Conservation (phyloP, 805 yeast species). For the Candida nemodendra region DNA sequence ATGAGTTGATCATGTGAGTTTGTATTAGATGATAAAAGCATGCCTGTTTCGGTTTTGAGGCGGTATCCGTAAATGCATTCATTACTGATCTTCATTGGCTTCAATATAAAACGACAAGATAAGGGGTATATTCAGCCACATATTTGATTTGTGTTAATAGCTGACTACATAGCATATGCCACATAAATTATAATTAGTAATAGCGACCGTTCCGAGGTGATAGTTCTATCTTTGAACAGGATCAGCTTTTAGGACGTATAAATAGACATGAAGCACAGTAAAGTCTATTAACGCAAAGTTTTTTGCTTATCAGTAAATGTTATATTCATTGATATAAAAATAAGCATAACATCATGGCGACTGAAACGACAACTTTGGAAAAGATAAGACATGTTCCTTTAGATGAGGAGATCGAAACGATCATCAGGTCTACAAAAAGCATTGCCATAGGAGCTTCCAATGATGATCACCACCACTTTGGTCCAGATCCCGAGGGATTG, state of each 20-base stretch:
- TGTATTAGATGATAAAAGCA: neutral
- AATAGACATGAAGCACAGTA: neutral
- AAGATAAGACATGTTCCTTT: constrained; percentile 16
- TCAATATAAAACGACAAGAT: too few species aligned
- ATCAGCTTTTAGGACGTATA: neutral
- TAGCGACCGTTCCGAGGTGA: too few species aligned
- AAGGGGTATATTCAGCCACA: too few species aligned
- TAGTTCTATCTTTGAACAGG: neutral
- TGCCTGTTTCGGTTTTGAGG: neutral
- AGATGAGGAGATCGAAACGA: constrained; percentile 24
- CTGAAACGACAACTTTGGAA: constrained; percentile 15
- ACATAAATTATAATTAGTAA: neutral
- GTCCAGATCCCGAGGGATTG: constrained; percentile 25
- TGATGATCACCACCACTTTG: constrained; percentile 11
- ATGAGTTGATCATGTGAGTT: neutral
- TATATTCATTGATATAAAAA: neutral
- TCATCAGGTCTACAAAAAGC: constrained; percentile 17
- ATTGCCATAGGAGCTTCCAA: constrained; percentile 14
- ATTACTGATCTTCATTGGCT: too few species aligned
- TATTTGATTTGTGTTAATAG: too few species aligned
- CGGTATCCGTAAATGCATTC: too few species aligned
- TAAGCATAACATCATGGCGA: constrained; percentile 1
- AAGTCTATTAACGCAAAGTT: neutral
- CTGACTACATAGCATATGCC: neutral
- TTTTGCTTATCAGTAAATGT: neutral